Evolutionary conservation across 371 early-diverging fungal species (phyloP).

Genomic region (Mortierella sp.): DNA sequence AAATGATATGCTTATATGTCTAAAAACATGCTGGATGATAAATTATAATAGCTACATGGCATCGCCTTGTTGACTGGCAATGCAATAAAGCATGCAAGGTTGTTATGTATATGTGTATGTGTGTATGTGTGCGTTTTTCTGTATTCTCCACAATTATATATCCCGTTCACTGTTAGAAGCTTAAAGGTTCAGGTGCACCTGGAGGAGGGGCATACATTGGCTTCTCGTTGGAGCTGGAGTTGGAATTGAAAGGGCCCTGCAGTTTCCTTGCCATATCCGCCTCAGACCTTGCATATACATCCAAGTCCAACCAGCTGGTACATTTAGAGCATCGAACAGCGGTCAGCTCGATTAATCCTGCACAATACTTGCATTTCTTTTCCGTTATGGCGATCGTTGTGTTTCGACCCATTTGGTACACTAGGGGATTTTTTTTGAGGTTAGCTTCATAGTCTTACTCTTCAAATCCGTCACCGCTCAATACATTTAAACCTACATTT

Average conservation of each 20-base stretch:
- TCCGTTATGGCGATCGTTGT: conserved; percentile 15
- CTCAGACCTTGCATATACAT: conserved; percentile 32
- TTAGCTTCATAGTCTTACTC: too few species aligned
- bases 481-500: conserved; percentile 13
- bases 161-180: neutral
- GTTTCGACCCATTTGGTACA: conserved; percentile 46
- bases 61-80: too few species aligned
- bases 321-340: conserved; percentile 42
- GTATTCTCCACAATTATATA: too few species aligned
- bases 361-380: conserved; percentile 46
- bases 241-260: neutral
- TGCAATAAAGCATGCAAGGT: too few species aligned
- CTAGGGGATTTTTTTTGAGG: neutral
- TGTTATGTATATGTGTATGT: too few species aligned
- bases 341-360: conserved; percentile 15
- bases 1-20: too few species aligned
- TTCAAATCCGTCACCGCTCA: neutral
- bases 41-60: too few species aligned
- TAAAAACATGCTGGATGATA: too few species aligned
- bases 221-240: neutral
- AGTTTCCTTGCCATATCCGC: conserved; percentile 8
- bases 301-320: conserved; percentile 49
- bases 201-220: neutral
- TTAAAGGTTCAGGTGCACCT: neutral
- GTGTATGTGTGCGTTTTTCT: too few species aligned